Base-by-base conservation (phyloP, 805 yeast genomes). In the Yueomyces sp. region DNA sequence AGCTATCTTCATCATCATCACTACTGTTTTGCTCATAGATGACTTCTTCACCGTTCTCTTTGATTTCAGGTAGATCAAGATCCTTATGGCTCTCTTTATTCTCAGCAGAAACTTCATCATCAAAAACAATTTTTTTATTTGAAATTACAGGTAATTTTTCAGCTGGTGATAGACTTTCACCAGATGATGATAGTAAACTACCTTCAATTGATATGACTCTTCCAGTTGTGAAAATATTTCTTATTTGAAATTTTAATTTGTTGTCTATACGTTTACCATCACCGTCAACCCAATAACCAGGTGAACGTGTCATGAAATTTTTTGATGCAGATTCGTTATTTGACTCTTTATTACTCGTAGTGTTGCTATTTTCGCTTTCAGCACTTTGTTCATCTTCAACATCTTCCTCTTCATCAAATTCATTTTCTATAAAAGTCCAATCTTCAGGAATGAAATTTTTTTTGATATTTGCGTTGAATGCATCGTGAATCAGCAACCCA, bases 401-500 rank as follows among this genome's bases (percentile, higher is more conserved):
- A 9, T 48, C 46, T 19, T 46, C 47, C 4, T 42, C 47, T n/a
- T 53, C 54, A 28, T 57, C 63, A 52, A 82, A 90, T 57, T 85
- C 86, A 53, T 73, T 77, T 42, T 92, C 90, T 43, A 85, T 72
- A 63, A 90, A 92, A 33, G 69, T 68, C 98, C 98, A 92, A 40
- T 69, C 73, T 38, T 68, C 65, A n/a, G 98, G 98, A 47, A 92
- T 87, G 53, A 77, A 79, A 57, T 73, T 79, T 59, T 84, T 79
- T 63, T 84, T 85, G 49, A 92, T 85, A 40, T 90, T 79, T 27
- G 96, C 96, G 64, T 92, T 92, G 68, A 92, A 92, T 1, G 94
- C 85, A 64, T 92, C 97, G 60, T 85, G 88, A 41, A 92, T 71
- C 50, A 92, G 72, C 47, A 92, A 69, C 47, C 96, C 97, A 54